Evolutionary conservation across 2,329 filamentous ascomycete genomes (phyloP), one percentile per base, ranked within the genome.

Genomic region (Diaporthe ampelina): DNA sequence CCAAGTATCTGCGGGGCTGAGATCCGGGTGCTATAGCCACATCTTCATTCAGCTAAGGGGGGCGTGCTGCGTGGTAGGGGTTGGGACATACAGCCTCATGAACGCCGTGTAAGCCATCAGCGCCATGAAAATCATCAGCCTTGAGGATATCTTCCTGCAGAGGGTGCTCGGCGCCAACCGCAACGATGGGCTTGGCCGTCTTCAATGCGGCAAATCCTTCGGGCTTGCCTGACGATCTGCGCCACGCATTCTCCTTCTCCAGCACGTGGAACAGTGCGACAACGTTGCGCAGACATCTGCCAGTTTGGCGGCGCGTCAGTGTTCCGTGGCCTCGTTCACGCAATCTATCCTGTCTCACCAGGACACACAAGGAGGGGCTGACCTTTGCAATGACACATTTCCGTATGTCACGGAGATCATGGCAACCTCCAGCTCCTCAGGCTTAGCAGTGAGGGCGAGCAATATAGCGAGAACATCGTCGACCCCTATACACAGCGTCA

Each of bases 361-460:
- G 43, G 37, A 13, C 21, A 74, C 6, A 35, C 37, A 57, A 32
- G 29, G 54, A 32, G 24, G 40, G 37, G 54, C 85, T 75, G 83
- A 95, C 94, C 91, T 95, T 76, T 95, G 89, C 21, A 98, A 91
- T 78, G 95, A 92, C 29, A 98, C 94, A 81, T 99, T 99, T 73
- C 97, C 97, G 83, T 97, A 98, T 0, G 95, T 98, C 75, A 98
- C 89, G 1, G 95, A 97, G 73, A 99, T 88, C 83, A 98, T 89
- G 61, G 94, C 84, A 48, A 98, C 87, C 82, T 98, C 94, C 29
- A 98, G 87, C 81, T 98, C 96, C 78, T 97, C 94, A 0, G 93
- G 90, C 32, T 90, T 91, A 45, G 94, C 92, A 70, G 95, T 93
- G 75, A 98, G 90, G 5, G 97, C 95, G 68, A 98, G 88, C 45